These are phyloP conservation scores for Euphorbia tirucalli DNA, from an alignment of 345 rosid species.

Conservation along the genomic window DNA sequence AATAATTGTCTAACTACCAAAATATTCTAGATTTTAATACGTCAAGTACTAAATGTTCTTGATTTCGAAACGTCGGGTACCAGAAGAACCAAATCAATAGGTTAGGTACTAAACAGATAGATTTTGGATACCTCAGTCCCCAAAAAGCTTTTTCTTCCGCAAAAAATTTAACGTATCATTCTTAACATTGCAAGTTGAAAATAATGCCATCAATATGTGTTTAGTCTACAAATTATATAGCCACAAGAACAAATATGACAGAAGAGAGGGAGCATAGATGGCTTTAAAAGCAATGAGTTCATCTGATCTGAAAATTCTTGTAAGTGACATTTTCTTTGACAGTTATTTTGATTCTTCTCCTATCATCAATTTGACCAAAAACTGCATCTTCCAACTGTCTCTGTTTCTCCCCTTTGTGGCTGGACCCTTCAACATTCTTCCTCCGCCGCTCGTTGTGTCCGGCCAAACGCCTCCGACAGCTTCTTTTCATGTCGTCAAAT, in stretches of 20 bases:
- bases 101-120: too few species aligned
- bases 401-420: conserved; percentile 19
- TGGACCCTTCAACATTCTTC: conserved; percentile 43
- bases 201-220: too few species aligned
- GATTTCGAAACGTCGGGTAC: too few species aligned
- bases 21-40: too few species aligned
- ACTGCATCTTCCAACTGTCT: conserved; percentile 31
- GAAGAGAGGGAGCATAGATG: conserved; percentile 59
- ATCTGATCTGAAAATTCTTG: conserved; percentile 52
- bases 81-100: too few species aligned
- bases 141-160: too few species aligned
- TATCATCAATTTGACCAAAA: conserved; percentile 39
- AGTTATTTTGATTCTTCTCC: conserved; percentile 38
- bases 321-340: conserved; percentile 38
- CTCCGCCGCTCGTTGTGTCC: conserved; percentile 63
- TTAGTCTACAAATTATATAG: too few species aligned
- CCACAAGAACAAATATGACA: conserved; percentile 35
- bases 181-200: too few species aligned
- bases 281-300: background rate
- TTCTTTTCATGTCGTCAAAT: conserved; percentile 53
- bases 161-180: too few species aligned
- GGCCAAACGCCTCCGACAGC: conserved; percentile 57
- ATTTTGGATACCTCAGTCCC: too few species aligned
- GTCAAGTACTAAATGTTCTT: too few species aligned
- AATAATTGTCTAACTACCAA: too few species aligned